Evolutionary conservation across 129 eudicot species (phyloP), one percentile per base, ranked within the genome.

Genomic region (Flaveria sonorensis): DNA sequence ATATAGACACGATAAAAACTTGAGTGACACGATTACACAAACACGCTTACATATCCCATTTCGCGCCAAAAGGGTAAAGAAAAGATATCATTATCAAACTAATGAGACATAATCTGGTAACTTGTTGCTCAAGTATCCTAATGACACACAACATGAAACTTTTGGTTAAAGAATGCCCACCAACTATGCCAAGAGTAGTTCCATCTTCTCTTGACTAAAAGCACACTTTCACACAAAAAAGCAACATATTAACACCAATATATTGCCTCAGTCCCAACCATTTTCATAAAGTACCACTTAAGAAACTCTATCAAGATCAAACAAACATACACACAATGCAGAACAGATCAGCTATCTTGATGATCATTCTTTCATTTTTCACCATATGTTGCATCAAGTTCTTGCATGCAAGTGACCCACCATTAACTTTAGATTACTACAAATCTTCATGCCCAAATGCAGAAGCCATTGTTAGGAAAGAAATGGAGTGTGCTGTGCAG

Each of bases 401-500:
- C 57, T 70, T 81, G 85, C 86, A 85, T 84, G 97, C 89, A 68
- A 65, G 82, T 40, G 81, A 86, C 53, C 91, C 92, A 51, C 88
- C 90, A 53, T 80, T 93, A 46, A 79, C 89, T 19, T 81, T 93
- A 79, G 96, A 93, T 77, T 90, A 93, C 86, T 93, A 93, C 77
- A 71, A 85, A 71, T 71, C 87, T 4, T 85, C 87, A 10, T 93
- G 98, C 77, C 98, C 96, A 0, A 76, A 75, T 47, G 85, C 87
- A 24, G 88, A 83, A 3, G 90, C 84, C 32, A 85, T 90, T 70
- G 90, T 93, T 15, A 82, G 90, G 83, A 90, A 85, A 71, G 98
- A 93, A 80, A 90, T 93, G 98, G 98, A 93, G 74, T 93, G 98
- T 76, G 92, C 90, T 30, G 94, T 90, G 23, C 82, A 78, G 12